Percentiles rank a stretch among this genome's conserved stretches.
phyloP scores from a whole-genome alignment of 2,329 filamentous ascomycete species.

The Incumbomyces lentus region DNA sequence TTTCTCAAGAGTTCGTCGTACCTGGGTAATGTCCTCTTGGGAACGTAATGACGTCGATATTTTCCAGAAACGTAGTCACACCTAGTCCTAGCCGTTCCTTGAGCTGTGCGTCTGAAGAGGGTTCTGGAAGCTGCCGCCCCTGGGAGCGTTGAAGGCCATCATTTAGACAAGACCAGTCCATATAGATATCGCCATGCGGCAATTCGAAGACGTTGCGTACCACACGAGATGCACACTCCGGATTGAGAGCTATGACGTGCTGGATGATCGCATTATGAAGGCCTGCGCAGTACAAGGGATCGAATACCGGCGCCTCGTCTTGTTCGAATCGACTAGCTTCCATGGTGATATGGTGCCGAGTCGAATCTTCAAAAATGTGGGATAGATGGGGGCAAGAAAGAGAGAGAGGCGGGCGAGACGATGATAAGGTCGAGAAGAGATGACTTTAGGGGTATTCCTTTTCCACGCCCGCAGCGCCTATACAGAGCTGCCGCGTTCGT shows the following conservation, averaged over 20 bases:
- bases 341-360: too few relatives aligned
- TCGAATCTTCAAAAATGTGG: too few relatives aligned
- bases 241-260: not conserved
- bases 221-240: not conserved
- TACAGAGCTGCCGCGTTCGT: too few relatives aligned
- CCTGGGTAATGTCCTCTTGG: not conserved
- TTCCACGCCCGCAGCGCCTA: too few relatives aligned
- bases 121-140: too few relatives aligned
- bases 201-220: not conserved
- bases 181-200: not conserved
- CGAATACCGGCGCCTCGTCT: conserved; percentile 18
- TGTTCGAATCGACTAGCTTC: conserved; percentile 3
- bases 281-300: conserved; percentile 9
- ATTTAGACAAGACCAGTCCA: not conserved
- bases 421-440: too few relatives aligned
- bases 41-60: not conserved
- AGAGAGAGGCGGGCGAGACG: too few relatives aligned
- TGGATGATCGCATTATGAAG: not conserved
- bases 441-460: too few relatives aligned
- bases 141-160: too few relatives aligned
- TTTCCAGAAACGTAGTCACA: not conserved
- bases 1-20: not conserved
- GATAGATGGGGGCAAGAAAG: too few relatives aligned
- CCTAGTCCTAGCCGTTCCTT: too few relatives aligned
- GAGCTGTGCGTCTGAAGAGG: too few relatives aligned